Conservation (phyloP, 805 yeast genomes). For the Candida argentea region DNA sequence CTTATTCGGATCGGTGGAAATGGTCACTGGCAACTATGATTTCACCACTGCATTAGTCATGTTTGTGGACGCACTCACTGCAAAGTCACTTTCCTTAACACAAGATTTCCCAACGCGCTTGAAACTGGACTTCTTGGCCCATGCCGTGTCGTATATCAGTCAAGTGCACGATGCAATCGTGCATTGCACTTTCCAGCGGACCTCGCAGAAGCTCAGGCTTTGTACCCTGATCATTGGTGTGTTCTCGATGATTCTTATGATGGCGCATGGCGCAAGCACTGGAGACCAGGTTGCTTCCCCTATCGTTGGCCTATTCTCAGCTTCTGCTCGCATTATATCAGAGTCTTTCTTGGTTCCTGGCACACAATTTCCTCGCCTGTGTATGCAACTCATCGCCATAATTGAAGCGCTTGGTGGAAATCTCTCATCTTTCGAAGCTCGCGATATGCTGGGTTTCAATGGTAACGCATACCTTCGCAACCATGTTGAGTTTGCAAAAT, state of each 20-base stretch:
- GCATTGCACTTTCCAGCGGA: conserved; percentile 54
- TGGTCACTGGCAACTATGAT: conserved; percentile 53
- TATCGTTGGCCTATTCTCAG: conserved; percentile 38
- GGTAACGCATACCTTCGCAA: conserved; percentile 38
- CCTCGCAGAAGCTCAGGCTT: conserved; percentile 50
- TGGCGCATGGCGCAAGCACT: conserved; percentile 46
- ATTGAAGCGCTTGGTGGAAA: conserved; percentile 37
- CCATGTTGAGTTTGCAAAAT: conserved; percentile 45
- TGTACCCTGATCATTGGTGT: conserved; percentile 45
- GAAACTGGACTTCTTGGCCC: conserved; percentile 46
- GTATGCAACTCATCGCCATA: conserved; percentile 41
- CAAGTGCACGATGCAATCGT: conserved; percentile 65
- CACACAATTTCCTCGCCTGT: conserved; percentile 41
- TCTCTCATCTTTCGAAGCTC: conserved; percentile 25
- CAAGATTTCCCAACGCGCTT: conserved; percentile 20
- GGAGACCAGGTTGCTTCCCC: conserved; percentile 22
- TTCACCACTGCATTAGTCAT: conserved; percentile 55
- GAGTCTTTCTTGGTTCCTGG: conserved; percentile 46
- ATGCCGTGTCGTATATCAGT: conserved; percentile 46
- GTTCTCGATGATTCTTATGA: conserved; percentile 43
- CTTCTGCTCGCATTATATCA: conserved; percentile 32
- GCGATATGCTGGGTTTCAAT: conserved; percentile 37
- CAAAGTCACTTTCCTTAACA: conserved; percentile 35
- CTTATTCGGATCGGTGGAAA: conserved; percentile 63
- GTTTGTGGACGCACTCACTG: conserved; percentile 42